A percentile compares a stretch with the other conserved stretches of the same genome.
Evolutionary conservation across 805 yeast genomes (phyloP).

Genomic region (Metschnikowia borealis): DNA sequence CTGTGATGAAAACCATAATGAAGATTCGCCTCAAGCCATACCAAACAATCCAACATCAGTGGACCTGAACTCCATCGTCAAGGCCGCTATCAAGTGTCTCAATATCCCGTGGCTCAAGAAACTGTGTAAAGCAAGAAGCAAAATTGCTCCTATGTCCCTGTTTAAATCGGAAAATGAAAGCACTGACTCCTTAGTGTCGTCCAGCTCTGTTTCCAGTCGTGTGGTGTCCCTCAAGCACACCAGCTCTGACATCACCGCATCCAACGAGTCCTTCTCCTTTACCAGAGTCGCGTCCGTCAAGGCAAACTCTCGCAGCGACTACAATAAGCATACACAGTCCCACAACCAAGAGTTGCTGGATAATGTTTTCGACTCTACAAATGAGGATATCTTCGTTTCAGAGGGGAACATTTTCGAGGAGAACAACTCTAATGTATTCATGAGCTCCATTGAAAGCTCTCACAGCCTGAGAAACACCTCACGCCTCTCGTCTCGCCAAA

Average conservation of each 20-base stretch:
- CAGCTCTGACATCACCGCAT: slow-evolving; percentile 13
- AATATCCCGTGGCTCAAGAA: slow-evolving; percentile 31
- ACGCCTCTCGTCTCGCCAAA: slow-evolving; percentile 3
- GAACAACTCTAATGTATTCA: slow-evolving; percentile 31
- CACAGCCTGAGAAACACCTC: not conserved
- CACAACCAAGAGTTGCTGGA: slow-evolving; percentile 20
- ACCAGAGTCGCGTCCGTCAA: slow-evolving; percentile 30
- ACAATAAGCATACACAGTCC: slow-evolving; percentile 29
- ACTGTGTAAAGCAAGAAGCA: not conserved
- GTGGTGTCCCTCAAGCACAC: slow-evolving; percentile 7
- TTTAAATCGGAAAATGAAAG: not conserved
- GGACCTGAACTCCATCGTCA: slow-evolving; percentile 19
- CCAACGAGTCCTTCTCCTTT: slow-evolving; percentile 15
- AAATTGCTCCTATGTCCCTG: not conserved
- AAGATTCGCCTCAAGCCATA: not conserved
- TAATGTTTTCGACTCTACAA: not conserved
- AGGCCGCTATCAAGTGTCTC: slow-evolving; percentile 33
- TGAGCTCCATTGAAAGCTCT: slow-evolving; percentile 2
- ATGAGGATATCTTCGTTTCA: not conserved
- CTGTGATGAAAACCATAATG: slow-evolving; percentile 11
- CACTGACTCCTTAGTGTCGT: not conserved
- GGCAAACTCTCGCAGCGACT: slow-evolving; percentile 32
- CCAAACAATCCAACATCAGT: not conserved
- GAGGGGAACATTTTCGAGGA: slow-evolving; percentile 11
- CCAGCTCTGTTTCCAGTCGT: not conserved